phyloP scores from a whole-genome alignment of 2,329 filamentous ascomycete genomes.

The Alternaria tenuissima region DNA sequence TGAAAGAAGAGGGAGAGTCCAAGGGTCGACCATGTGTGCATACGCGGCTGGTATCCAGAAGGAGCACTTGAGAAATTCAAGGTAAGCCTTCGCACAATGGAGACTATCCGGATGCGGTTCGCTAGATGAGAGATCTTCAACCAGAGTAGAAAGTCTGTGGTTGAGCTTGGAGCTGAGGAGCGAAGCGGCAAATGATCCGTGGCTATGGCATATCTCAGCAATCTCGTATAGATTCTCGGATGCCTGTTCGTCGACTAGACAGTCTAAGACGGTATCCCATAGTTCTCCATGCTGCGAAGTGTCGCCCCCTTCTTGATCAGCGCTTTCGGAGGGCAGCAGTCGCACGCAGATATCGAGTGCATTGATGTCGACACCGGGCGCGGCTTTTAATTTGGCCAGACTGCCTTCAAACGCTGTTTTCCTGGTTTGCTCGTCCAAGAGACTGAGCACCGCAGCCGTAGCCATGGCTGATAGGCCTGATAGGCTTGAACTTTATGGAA shows the following conservation, averaged over 20 bases:
- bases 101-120: neutral
- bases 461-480: slow-evolving; percentile 2
- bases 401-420: slow-evolving; percentile 33
- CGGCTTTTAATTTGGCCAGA: slow-evolving; percentile 27
- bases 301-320: neutral
- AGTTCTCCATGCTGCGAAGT: slow-evolving; percentile 17
- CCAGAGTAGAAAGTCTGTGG: slow-evolving; percentile 2
- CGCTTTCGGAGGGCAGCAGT: slow-evolving; percentile 21
- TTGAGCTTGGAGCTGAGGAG: slow-evolving; percentile 24
- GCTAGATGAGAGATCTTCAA: neutral
- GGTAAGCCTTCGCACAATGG: slow-evolving; percentile 20
- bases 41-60: slow-evolving; percentile 38
- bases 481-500: neutral
- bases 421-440: slow-evolving; percentile 32
- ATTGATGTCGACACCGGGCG: slow-evolving; percentile 29
- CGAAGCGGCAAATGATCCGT: slow-evolving; percentile 22
- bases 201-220: slow-evolving; percentile 33
- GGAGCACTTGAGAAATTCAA: slow-evolving; percentile 43
- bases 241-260: slow-evolving; percentile 22
- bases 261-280: slow-evolving; percentile 26
- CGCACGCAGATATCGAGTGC: slow-evolving; percentile 33
- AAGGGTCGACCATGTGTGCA: slow-evolving; percentile 30
- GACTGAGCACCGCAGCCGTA: slow-evolving; percentile 31
- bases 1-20: slow-evolving; percentile 26
- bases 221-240: slow-evolving; percentile 34